A percentile compares a stretch with the other conserved stretches of the same genome.
Conservation (phyloP, 2,329 filamentous ascomycete genomes). For the Arthrobotrys conoides region DNA sequence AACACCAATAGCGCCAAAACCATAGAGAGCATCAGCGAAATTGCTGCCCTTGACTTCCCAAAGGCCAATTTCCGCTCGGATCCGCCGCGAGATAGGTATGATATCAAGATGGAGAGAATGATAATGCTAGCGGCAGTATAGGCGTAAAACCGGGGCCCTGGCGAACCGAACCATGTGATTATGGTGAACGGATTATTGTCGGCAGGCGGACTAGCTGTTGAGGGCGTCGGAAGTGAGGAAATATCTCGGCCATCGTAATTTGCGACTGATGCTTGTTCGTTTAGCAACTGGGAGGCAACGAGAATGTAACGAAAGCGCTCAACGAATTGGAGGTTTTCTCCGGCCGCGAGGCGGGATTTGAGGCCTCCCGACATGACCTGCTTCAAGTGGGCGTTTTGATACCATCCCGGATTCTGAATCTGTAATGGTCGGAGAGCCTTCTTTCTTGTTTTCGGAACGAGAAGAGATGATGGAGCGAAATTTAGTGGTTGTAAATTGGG, state of each 20-base stretch:
- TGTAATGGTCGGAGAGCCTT: slow-evolving; percentile 66
- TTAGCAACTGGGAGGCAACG: slow-evolving; percentile 89
- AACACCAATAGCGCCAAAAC: slow-evolving; percentile 76
- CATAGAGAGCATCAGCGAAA: slow-evolving; percentile 69
- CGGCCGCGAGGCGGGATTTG: slow-evolving; percentile 79
- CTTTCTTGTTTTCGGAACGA: slow-evolving; percentile 67
- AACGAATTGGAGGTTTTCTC: slow-evolving; percentile 86
- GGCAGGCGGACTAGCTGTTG: slow-evolving; percentile 1
- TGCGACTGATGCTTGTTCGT: slow-evolving; percentile 74
- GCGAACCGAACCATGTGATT: slow-evolving; percentile 55
- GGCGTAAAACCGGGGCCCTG: slow-evolving; percentile 54
- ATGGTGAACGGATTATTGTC: slow-evolving; percentile 37
- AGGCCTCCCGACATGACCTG: slow-evolving; percentile 71
- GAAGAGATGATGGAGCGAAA: slow-evolving; percentile 42
- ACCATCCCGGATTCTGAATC: slow-evolving; percentile 63
- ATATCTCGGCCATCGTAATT: slow-evolving; percentile 65
- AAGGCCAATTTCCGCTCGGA: slow-evolving; percentile 70
- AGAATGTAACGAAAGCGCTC: slow-evolving; percentile 95
- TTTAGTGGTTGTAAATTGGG: slow-evolving; percentile 33
- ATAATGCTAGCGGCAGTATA: slow-evolving; percentile 63
- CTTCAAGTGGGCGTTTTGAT: slow-evolving; percentile 46
- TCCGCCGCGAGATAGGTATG: slow-evolving; percentile 65
- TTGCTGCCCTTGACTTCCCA: slow-evolving; percentile 73
- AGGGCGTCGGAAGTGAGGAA: slow-evolving; percentile 41
- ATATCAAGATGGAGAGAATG: slow-evolving; percentile 62